Base-by-base conservation (phyloP, 495 filamentous ascomycete genomes). In the Aspergillus heteromorphus region DNA sequence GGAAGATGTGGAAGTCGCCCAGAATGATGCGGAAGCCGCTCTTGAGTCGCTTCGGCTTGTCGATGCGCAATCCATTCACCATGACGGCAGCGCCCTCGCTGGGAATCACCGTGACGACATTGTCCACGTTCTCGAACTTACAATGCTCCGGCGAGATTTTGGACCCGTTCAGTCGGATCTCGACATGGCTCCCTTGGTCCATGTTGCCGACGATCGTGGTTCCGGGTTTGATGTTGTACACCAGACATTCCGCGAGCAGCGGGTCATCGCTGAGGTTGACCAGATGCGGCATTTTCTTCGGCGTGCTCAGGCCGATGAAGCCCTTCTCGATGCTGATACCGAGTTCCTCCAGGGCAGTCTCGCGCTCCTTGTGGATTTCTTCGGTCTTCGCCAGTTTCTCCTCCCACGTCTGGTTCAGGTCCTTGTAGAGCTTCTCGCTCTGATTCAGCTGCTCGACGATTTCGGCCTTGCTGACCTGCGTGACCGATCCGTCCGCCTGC, bases 321-420 rank as follows among this genome's bases (percentile, higher is more conserved):
- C 95, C 93, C 67, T 97, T 99, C 66, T 97, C 93, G 58, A 99
- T 99, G 66, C 91, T 96, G 69, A 99, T 97, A 51, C 93, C 93
- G 21, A 99, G 79, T 66, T 99, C 93, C 72, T 99, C 93, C 29
- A 99, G 74, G 9, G 93, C 95, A 30, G 89, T 81, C 72, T 99
- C 93, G 49, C 93, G 88, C 65, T 99, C 93, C 63, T 95, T 97
- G 76, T 97, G 95, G 53, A 99, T 97, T 54, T 88, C 80, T 64
- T 99, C 93, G 1, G 93, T 99, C 69, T 93, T 96, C 60, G 83
- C 79, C 59, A 99, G 74, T 63, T 97, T 96, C 71, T 99, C 82
- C 73, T 99, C 93, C 93, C 93, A 99, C 0, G 93, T 97, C 74
- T 97, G 92, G 61, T 99, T 99, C 34, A 99, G 83, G 68, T 99